Base-by-base conservation (phyloP, 2,329 filamentous ascomycete genomes). In the Cladosporium sp. region DNA sequence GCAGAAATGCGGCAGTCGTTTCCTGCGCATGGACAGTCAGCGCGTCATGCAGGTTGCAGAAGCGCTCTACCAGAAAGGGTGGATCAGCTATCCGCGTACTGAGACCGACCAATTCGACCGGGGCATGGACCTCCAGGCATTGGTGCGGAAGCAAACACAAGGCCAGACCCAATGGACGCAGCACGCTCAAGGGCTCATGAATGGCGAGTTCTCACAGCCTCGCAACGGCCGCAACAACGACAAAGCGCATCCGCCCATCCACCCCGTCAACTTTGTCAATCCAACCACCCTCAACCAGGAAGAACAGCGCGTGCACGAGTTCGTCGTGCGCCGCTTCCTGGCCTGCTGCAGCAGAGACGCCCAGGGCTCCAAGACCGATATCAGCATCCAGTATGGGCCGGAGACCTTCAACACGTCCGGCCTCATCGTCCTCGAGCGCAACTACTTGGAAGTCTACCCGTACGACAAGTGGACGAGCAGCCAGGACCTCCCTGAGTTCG, bases 401-500 rank as follows among this genome's bases (percentile, higher is more conserved):
- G 93, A 98, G 67, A 72, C 71, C 0, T 98, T 98, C 70, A 82
- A 82, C 59, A 83, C 92, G 0, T 86, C 87, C 54, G 93, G 93
- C 0, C 76, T 98, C 42, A 83, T 86, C 8, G 93, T 98, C 3
- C 71, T 95, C 5, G 87, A 92, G 66, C 81, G 86, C 50, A 98
- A 98, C 63, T 98, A 95, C 62, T 81, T 98, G 3, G 90, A 97
- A 48, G 89, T 98, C 0, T 98, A 95, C 64, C 82, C 90, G 3
- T 98, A 97, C 70, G 92, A 98, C 56, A 95, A 89, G 61, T 98
- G 93, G 93, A 90, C 88, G 43, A 90, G 89, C 67, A 92, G 86
- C 56, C 83, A 86, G 48, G 81, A 90, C 61, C 76, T 98, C 19
- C 93, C 93, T 0, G 79, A 79, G 14, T 96, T 95, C 62, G 81